Evolutionary conservation across 2,329 filamentous ascomycete genomes (phyloP).

Genomic region (Phialemoniopsis sp.): DNA sequence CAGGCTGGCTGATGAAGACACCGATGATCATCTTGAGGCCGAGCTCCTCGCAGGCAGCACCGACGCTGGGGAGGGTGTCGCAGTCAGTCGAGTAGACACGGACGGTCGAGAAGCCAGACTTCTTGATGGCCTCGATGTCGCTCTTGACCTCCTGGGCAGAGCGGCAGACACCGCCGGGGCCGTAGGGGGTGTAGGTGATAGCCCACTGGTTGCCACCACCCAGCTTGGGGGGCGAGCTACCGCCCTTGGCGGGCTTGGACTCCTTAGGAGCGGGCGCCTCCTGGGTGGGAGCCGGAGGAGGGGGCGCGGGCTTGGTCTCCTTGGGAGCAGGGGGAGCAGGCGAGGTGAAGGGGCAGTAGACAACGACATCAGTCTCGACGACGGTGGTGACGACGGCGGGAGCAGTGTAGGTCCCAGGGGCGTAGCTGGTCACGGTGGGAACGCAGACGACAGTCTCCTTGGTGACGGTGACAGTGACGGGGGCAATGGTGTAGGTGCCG

Average conservation of each 20-base stretch:
- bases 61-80: slow-evolving; percentile 72
- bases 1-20: slow-evolving; percentile 72
- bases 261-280: slow-evolving; percentile 16
- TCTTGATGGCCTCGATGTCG: slow-evolving; percentile 61
- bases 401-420: slow-evolving; percentile 70
- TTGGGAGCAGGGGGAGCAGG: slow-evolving; percentile 24
- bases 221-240: slow-evolving; percentile 22
- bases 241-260: slow-evolving; percentile 10
- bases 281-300: slow-evolving; percentile 17
- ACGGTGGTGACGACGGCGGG: slow-evolving; percentile 63
- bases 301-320: slow-evolving; percentile 15
- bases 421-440: slow-evolving; percentile 60
- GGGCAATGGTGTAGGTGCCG: slow-evolving; percentile 73
- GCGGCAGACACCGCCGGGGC: slow-evolving; percentile 60
- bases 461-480: slow-evolving; percentile 58
- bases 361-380: slow-evolving; percentile 62
- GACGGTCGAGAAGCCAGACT: slow-evolving; percentile 63
- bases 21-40: slow-evolving; percentile 81
- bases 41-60: slow-evolving; percentile 59
- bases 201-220: slow-evolving; percentile 57
- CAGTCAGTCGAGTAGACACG: slow-evolving; percentile 95
- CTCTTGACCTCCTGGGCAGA: slow-evolving; percentile 44
- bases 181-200: slow-evolving; percentile 79
- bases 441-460: slow-evolving; percentile 55
- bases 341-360: slow-evolving; percentile 65